Evolutionary conservation across 2,329 filamentous ascomycete species (phyloP).

Genomic region (Aspergillus viridinutans): DNA sequence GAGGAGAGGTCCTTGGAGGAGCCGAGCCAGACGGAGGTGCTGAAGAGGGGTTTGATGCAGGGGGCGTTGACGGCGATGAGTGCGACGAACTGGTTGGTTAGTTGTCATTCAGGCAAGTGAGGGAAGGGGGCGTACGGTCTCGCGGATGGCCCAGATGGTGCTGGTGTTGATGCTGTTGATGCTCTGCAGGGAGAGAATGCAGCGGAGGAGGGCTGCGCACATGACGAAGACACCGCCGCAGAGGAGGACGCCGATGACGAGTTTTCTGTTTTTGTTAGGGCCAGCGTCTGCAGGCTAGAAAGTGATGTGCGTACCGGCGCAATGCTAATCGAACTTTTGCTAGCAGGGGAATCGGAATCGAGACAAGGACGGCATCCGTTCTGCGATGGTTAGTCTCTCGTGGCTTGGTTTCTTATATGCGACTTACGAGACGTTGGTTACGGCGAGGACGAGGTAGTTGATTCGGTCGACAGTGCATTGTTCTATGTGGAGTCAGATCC

Average conservation of each 20-base stretch:
- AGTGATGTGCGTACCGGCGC: slow-evolving; percentile 17
- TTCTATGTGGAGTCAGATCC: not conserved
- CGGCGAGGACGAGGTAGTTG: slow-evolving; percentile 37
- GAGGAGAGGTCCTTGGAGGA: slow-evolving; percentile 8
- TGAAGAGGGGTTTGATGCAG: slow-evolving; percentile 41
- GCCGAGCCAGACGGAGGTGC: slow-evolving; percentile 16
- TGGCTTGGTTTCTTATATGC: not conserved
- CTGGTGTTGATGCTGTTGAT: slow-evolving; percentile 37
- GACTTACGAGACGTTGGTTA: slow-evolving; percentile 35
- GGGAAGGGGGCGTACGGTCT: slow-evolving; percentile 29
- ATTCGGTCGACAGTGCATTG: slow-evolving; percentile 33
- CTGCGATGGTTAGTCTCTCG: not conserved
- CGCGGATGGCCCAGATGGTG: slow-evolving; percentile 44
- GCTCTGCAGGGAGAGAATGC: slow-evolving; percentile 34
- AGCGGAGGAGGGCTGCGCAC: slow-evolving; percentile 41
- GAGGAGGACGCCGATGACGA: slow-evolving; percentile 38
- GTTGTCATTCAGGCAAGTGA: not conserved
- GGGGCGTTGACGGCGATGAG: slow-evolving; percentile 44
- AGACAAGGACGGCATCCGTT: slow-evolving; percentile 16
- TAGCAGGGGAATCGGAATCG: slow-evolving; percentile 41
- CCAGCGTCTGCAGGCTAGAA: not conserved
- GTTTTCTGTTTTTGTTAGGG: slow-evolving; percentile 22
- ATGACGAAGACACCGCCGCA: slow-evolving; percentile 46
- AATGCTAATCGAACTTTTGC: slow-evolving; percentile 38
- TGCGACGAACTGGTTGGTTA: slow-evolving; percentile 36